Conservation (phyloP, 2,329 filamentous ascomycete genomes). For the Xylariaceae sp. region DNA sequence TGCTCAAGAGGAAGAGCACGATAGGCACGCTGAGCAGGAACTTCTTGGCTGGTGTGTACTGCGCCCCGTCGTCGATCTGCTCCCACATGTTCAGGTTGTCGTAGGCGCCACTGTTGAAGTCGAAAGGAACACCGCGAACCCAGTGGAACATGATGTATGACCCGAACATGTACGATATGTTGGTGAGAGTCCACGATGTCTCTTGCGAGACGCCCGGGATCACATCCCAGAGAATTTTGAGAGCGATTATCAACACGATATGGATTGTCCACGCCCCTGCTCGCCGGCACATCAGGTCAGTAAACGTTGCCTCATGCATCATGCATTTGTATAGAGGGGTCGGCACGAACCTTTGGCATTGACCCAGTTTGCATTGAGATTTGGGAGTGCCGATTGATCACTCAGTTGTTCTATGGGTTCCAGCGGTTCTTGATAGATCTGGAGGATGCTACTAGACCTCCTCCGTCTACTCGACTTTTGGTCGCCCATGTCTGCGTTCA, state of each 20-base stretch:
- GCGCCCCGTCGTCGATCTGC: constrained; percentile 97
- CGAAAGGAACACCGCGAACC: constrained; percentile 94
- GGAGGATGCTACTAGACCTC: constrained; percentile 88
- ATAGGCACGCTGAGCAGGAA: constrained; percentile 94
- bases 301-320: no score
- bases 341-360: constrained; percentile 83
- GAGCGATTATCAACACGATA: constrained; percentile 79
- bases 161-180: constrained; percentile 98
- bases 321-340: no score
- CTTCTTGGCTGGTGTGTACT: constrained; percentile 98
- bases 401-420: constrained; percentile 97
- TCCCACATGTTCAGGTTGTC: constrained; percentile 99
- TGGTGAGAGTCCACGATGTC: constrained; percentile 96
- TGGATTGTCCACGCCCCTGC: constrained; percentile 97
- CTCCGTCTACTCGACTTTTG: constrained; percentile 71
- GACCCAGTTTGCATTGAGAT: constrained; percentile 97
- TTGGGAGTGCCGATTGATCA: constrained; percentile 90
- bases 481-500: constrained; percentile 52
- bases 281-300: background rate
- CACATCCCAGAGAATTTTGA: constrained; percentile 97
- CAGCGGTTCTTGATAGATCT: constrained; percentile 91
- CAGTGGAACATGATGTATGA: constrained; percentile 99
- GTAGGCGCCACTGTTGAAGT: constrained; percentile 97
- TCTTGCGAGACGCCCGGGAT: constrained; percentile 95
- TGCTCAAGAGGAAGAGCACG: constrained; percentile 89